These are phyloP conservation scores for Camelina sativa DNA, from an alignment of 345 rosid species.

Conservation along the genomic window DNA sequence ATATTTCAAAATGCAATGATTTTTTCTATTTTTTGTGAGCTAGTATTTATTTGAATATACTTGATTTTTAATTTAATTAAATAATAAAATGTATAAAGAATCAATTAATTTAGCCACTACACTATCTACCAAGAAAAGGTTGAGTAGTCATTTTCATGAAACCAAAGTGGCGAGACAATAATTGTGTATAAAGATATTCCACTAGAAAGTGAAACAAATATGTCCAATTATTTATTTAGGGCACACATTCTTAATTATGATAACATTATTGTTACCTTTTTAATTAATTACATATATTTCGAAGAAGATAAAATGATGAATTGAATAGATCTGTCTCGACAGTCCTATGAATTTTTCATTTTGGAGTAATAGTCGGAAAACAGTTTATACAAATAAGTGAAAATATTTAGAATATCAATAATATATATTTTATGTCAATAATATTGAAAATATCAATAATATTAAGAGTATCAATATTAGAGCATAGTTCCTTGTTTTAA, in stretches of 20 bases:
- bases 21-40: not conserved
- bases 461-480: too few species aligned
- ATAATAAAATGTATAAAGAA: not conserved
- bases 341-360: not conserved
- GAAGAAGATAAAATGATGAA: not conserved
- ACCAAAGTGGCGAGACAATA: slow-evolving; percentile 38
- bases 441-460: too few species aligned
- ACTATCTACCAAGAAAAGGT: slow-evolving; percentile 31
- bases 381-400: not conserved
- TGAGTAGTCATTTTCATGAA: slow-evolving; percentile 29
- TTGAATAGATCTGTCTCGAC: not conserved
- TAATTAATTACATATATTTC: not conserved
- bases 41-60: not conserved
- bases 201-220: slow-evolving; percentile 35
- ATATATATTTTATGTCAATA: too few species aligned
- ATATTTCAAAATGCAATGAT: not conserved
- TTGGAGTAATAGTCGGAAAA: not conserved
- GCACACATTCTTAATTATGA: slow-evolving; percentile 19
- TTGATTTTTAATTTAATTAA: not conserved
- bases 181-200: slow-evolving; percentile 43
- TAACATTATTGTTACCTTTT: slow-evolving; percentile 24
- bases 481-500: too few species aligned
- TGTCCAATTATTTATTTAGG: slow-evolving; percentile 27
- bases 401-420: not conserved
- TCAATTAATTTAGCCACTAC: slow-evolving; percentile 15